Percentiles rank a stretch among this genome's conserved stretches.
Conservation (phyloP, 805 yeast species). For the Maudiozyma bulderi region DNA sequence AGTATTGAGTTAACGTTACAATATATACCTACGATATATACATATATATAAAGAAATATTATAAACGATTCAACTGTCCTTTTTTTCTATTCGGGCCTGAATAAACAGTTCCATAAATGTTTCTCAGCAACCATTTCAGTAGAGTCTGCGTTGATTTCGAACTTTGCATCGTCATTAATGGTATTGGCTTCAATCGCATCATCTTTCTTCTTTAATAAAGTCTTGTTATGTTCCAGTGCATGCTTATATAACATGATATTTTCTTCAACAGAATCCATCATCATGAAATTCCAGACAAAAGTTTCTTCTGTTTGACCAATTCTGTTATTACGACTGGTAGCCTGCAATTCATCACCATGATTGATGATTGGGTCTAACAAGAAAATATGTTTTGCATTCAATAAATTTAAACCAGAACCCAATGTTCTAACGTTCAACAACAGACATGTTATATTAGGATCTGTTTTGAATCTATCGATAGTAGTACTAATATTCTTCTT, state of each 20-base stretch:
- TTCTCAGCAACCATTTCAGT: constrained; percentile 22
- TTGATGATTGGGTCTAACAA: constrained; percentile 89
- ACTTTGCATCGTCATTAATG: constrained; percentile 13
- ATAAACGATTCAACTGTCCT: not conserved
- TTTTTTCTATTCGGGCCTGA: constrained; percentile 2
- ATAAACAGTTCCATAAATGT: constrained; percentile 28
- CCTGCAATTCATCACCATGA: constrained; percentile 80
- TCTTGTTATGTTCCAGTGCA: constrained; percentile 16
- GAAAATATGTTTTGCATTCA: constrained; percentile 88
- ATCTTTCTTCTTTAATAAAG: not conserved
- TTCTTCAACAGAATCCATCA: constrained; percentile 80
- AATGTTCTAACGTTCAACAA: constrained; percentile 76
- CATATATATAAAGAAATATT: not conserved
- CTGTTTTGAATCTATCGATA: constrained; percentile 47
- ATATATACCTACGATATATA: constrained; percentile 1
- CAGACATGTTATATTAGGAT: constrained; percentile 66
- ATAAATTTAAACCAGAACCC: constrained; percentile 82
- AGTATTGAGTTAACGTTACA: constrained; percentile 27
- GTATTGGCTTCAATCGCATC: not conserved
- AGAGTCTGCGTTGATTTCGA: constrained; percentile 20
- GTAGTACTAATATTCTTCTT: constrained; percentile 27
- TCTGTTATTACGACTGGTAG: constrained; percentile 83
- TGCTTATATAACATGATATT: constrained; percentile 46
- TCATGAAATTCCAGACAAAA: constrained; percentile 85
- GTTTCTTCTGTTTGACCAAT: constrained; percentile 82